Conservation (phyloP, 164 flowering plant genomes). For the Paratinospora sagittata region DNA sequence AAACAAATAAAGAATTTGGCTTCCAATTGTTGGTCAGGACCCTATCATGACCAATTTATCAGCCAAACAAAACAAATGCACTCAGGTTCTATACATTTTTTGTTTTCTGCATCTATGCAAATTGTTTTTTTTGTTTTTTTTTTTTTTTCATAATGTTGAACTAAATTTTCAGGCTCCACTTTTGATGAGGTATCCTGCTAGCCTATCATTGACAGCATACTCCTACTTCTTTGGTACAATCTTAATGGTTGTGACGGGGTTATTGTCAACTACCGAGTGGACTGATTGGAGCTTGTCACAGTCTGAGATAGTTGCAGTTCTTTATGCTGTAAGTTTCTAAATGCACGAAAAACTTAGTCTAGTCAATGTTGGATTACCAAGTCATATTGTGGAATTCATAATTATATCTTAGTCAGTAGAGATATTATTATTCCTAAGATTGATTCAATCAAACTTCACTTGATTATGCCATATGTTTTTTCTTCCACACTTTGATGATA, state of each 20-base stretch:
- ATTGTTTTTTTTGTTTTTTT: too few species aligned
- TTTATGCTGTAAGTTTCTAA: constrained; percentile 74
- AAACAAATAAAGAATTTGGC: not conserved
- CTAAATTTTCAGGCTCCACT: constrained; percentile 68
- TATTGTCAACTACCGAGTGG: constrained; percentile 46
- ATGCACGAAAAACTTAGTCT: not conserved
- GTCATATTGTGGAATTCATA: too few species aligned
- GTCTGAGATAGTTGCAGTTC: constrained; percentile 72
- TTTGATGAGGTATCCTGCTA: constrained; percentile 75
- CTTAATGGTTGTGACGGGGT: constrained; percentile 65
- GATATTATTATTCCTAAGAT: too few species aligned
- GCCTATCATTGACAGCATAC: constrained; percentile 86
- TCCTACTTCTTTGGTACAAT: constrained; percentile 81
- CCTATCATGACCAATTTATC: not conserved
- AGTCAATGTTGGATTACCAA: constrained; percentile 3
- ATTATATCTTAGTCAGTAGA: too few species aligned
- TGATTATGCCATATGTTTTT: too few species aligned
- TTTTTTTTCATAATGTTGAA: not conserved
- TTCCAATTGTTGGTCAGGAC: not conserved
- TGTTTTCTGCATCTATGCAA: not conserved
- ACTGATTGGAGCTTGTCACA: constrained; percentile 70
- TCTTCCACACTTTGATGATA: too few species aligned
- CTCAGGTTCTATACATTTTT: not conserved
- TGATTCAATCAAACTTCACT: too few species aligned
- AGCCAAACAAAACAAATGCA: not conserved